phyloP scores from a whole-genome alignment of 306 rosid genomes.

The Castanea mollissima region DNA sequence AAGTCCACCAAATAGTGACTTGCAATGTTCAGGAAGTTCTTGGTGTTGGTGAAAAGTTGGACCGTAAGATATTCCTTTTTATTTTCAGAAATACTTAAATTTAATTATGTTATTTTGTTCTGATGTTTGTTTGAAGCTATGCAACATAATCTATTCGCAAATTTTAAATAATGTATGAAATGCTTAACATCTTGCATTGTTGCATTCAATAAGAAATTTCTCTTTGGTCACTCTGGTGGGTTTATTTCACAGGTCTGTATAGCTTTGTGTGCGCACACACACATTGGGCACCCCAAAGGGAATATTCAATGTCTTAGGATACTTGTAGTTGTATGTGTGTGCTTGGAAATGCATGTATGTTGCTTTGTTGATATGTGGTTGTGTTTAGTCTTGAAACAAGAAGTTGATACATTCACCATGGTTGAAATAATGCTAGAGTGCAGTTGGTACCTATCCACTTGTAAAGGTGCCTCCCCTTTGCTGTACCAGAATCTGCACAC shows the following conservation, averaged over 20 bases:
- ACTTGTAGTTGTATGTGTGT: not conserved
- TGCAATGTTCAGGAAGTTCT: slow-evolving; percentile 99
- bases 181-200: not conserved
- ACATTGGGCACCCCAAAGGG: not conserved
- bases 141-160: not conserved
- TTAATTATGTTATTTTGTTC: slow-evolving; percentile 13
- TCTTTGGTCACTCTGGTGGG: not conserved
- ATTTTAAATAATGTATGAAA: not conserved
- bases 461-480: not conserved
- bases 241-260: not conserved
- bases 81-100: not conserved
- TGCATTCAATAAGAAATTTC: not conserved
- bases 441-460: not conserved
- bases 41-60: slow-evolving; percentile 99
- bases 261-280: not conserved
- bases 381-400: not conserved
- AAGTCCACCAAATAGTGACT: slow-evolving; percentile 99
- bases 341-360: not conserved
- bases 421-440: not conserved
- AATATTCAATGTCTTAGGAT: not conserved
- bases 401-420: not conserved
- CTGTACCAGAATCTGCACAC: not conserved
- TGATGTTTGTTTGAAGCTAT: slow-evolving; percentile 14
- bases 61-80: slow-evolving; percentile 68
- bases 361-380: not conserved